Conservation (phyloP, 352 stramenopile genomes). For the Phytophthora hibernalis region DNA sequence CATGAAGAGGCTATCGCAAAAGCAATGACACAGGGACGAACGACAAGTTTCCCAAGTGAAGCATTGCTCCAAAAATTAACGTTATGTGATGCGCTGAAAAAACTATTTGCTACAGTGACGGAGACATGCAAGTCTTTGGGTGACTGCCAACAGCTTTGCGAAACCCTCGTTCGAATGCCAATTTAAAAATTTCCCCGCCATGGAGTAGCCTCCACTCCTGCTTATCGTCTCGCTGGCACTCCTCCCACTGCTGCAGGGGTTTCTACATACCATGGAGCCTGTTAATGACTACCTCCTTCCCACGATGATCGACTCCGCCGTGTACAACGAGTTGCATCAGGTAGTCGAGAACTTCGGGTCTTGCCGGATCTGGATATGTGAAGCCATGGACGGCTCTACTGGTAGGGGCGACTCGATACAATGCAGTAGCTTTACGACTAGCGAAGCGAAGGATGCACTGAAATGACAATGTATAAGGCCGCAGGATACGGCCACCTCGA, state of each 20-base stretch:
- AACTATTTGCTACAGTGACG: too few relatives aligned
- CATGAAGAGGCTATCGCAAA: too few relatives aligned
- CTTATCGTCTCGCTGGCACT: neutral
- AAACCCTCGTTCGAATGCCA: too few relatives aligned
- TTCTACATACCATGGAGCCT: neutral
- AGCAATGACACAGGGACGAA: too few relatives aligned
- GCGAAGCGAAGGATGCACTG: neutral
- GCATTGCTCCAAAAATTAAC: too few relatives aligned
- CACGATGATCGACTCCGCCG: neutral
- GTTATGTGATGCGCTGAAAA: too few relatives aligned
- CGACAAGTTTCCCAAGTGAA: too few relatives aligned
- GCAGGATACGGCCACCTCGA: neutral
- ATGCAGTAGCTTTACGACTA: neutral
- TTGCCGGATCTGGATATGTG: neutral
- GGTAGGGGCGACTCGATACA: neutral
- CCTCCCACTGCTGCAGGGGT: neutral
- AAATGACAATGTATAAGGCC: neutral
- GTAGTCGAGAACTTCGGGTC: neutral
- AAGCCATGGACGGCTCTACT: neutral
- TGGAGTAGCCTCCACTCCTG: neutral
- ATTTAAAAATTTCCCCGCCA: neutral
- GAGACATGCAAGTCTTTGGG: too few relatives aligned
- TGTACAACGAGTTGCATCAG: neutral
- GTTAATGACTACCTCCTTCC: neutral
- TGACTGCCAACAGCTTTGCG: too few relatives aligned